Evolutionary conservation across 768 basidiomycete species (phyloP).

Genomic region (Rhodotorula graminis): DNA sequence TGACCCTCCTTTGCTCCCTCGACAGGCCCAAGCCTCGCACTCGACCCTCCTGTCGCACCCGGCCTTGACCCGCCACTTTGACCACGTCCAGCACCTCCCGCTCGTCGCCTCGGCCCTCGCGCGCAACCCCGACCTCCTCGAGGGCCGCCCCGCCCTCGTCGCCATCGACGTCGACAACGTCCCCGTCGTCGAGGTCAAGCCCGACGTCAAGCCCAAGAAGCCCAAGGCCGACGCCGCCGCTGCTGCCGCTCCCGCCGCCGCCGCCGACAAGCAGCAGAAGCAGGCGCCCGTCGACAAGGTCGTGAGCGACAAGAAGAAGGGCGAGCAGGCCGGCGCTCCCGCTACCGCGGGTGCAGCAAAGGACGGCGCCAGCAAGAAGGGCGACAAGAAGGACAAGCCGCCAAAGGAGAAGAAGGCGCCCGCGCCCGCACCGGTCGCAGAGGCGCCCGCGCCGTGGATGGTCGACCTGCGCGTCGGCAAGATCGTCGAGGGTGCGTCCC

Average conservation of each 20-base stretch:
- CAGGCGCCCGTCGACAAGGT: slow-evolving; percentile 12
- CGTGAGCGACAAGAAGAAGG: slow-evolving; percentile 19
- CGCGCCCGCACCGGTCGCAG: not conserved
- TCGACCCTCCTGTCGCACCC: slow-evolving; percentile 74
- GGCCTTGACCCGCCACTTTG: slow-evolving; percentile 85
- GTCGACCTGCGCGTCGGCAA: slow-evolving; percentile 91
- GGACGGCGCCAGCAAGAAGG: slow-evolving; percentile 41
- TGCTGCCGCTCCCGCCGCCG: slow-evolving; percentile 41
- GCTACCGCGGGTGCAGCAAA: not conserved
- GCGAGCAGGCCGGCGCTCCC: slow-evolving; percentile 13
- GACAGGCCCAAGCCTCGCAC: slow-evolving; percentile 65
- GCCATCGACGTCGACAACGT: slow-evolving; percentile 69
- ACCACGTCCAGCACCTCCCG: slow-evolving; percentile 76
- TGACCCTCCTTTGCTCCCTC: not conserved
- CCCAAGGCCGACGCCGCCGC: slow-evolving; percentile 56
- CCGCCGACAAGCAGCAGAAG: slow-evolving; percentile 54
- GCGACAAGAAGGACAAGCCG: slow-evolving; percentile 5
- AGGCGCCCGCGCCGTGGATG: slow-evolving; percentile 82
- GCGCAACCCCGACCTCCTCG: slow-evolving; percentile 29
- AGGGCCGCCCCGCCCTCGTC: slow-evolving; percentile 52
- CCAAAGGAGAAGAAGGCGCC: slow-evolving; percentile 4
- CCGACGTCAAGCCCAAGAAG: slow-evolving; percentile 62
- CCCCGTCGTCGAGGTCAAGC: slow-evolving; percentile 67
- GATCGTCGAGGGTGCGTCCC: slow-evolving; percentile 78
- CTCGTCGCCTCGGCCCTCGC: slow-evolving; percentile 60